Evolutionary conservation across 805 yeast genomes (phyloP).

Genomic region (Starmerella vitae): DNA sequence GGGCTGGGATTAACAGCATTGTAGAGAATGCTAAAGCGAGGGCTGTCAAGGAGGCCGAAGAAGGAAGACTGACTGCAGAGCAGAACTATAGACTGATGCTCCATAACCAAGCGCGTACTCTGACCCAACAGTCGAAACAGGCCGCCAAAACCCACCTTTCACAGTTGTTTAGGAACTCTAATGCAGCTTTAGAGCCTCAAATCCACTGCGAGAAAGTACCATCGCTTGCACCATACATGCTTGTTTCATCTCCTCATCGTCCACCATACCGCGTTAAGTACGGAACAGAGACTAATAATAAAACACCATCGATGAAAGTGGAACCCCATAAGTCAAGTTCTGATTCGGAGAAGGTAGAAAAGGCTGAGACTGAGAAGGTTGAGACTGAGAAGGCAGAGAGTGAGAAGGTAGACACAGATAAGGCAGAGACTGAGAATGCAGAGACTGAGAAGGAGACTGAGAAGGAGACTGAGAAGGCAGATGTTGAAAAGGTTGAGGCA

Average conservation of each 20-base stretch:
- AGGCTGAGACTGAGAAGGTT: neutral
- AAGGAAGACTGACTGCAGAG: neutral
- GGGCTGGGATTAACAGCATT: slow-evolving; percentile 22
- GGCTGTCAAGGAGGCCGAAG: slow-evolving; percentile 6
- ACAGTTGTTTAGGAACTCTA: slow-evolving; percentile 17
- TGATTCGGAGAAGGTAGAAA: neutral
- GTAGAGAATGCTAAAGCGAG: slow-evolving; percentile 15
- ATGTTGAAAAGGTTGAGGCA: neutral
- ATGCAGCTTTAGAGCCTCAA: slow-evolving; percentile 16
- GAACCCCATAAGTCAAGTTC: neutral
- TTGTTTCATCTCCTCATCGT: slow-evolving; percentile 19
- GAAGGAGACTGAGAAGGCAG: too few relatives aligned
- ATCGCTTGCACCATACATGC: slow-evolving; percentile 14
- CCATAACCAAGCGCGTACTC: slow-evolving; percentile 6
- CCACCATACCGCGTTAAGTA: slow-evolving; percentile 14
- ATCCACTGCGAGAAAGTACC: slow-evolving; percentile 13
- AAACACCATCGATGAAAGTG: too few relatives aligned
- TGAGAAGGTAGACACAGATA: neutral
- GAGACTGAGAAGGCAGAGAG: neutral
- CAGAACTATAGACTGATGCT: neutral
- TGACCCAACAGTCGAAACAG: slow-evolving; percentile 16
- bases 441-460: neutral
- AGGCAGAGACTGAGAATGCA: neutral
- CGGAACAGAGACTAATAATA: too few relatives aligned
- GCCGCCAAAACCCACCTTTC: slow-evolving; percentile 17